Percentiles rank a stretch among this genome's conserved stretches.
These are phyloP conservation scores for Botrytis fragariae DNA, from an alignment of 2,329 filamentous ascomycete genomes.

Conservation along the genomic window DNA sequence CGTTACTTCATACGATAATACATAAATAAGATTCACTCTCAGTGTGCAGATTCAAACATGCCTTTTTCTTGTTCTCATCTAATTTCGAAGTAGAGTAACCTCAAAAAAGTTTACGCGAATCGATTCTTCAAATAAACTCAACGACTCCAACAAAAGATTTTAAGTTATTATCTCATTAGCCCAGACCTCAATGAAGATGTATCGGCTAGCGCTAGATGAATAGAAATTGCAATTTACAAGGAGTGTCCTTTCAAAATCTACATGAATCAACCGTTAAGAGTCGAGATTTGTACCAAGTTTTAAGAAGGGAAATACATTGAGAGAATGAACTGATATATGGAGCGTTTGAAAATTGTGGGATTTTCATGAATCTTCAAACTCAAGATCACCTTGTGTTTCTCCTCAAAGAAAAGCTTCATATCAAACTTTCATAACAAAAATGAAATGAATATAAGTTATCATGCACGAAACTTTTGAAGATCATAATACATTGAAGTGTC, in stretches of 20 bases:
- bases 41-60: background rate
- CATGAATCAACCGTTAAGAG: too few species aligned
- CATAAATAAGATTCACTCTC: background rate
- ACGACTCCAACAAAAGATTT: too few species aligned
- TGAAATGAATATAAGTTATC: rapidly evolving
- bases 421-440: background rate
- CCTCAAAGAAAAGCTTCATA: background rate
- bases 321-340: background rate
- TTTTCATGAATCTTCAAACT: background rate
- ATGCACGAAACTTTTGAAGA: background rate
- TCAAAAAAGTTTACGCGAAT: too few species aligned
- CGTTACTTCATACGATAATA: background rate
- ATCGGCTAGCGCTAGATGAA: too few species aligned
- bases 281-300: too few species aligned
- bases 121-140: too few species aligned
- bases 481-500: background rate
- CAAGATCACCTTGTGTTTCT: background rate
- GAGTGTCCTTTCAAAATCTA: too few species aligned
- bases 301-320: too few species aligned
- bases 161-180: too few species aligned
- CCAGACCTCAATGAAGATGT: too few species aligned
- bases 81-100: background rate
- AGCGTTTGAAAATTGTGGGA: background rate
- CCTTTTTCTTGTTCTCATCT: background rate
- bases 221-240: too few species aligned